Evolutionary conservation across 2,329 filamentous ascomycete species (phyloP).

Genomic region (Onygena corvina): DNA sequence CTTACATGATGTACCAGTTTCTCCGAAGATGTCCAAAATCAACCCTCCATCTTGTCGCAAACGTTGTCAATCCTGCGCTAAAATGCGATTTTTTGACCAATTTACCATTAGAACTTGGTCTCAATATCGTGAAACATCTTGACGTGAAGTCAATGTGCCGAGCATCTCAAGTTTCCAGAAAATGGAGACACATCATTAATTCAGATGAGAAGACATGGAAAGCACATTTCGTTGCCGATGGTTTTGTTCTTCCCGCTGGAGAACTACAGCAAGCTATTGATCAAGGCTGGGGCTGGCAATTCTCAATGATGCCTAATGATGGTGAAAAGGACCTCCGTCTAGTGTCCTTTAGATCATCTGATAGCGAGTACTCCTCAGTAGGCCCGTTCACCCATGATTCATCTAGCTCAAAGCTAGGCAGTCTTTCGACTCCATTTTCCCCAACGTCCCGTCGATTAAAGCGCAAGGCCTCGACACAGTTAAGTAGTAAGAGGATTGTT

Average conservation of each 20-base stretch:
- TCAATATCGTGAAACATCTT: constrained; percentile 78
- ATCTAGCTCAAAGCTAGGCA: constrained; percentile 20
- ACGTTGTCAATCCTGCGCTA: constrained; percentile 81
- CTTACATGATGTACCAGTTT: constrained; percentile 93
- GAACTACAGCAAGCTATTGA: constrained; percentile 75
- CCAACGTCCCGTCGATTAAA: constrained; percentile 27
- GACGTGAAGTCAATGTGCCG: constrained; percentile 76
- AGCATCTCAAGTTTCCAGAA: constrained; percentile 84
- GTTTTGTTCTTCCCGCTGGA: constrained; percentile 63
- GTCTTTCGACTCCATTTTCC: constrained; percentile 16
- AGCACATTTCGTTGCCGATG: constrained; percentile 73
- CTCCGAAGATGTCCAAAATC: constrained; percentile 76
- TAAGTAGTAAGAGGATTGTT: constrained; percentile 41
- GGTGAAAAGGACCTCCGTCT: constrained; percentile 70
- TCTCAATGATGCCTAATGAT: constrained; percentile 60
- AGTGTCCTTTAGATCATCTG: constrained; percentile 30
- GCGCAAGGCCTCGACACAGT: constrained; percentile 38
- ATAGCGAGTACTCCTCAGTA: constrained; percentile 26
- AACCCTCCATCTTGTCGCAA: constrained; percentile 77
- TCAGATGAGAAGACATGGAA: constrained; percentile 95
- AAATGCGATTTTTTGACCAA: constrained; percentile 86
- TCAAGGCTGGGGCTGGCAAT: constrained; percentile 97
- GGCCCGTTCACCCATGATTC: constrained; percentile 17
- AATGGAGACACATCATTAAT: constrained; percentile 83
- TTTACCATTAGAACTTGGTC: constrained; percentile 72